Base-by-base conservation (phyloP, 257 asterid species). In the Sherardia arvensis region DNA sequence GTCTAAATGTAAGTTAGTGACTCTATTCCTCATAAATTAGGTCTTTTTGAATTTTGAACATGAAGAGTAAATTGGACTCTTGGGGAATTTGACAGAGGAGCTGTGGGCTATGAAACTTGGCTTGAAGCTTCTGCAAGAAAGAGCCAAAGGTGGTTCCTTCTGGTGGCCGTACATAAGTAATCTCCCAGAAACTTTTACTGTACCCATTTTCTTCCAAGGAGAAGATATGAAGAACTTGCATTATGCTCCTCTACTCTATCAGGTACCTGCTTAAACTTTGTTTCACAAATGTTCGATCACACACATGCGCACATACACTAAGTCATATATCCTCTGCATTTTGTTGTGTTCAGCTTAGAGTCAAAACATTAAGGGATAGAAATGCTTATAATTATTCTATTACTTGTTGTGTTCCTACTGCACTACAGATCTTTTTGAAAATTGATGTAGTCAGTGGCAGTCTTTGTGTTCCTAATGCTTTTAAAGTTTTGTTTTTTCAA, bases 21-120 rank as follows among this genome's bases (percentile, higher is more conserved):
- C 85, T 59, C 36, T 32, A 51, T 69, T 66, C 38, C 40, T 65
- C 59, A 61, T 64, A 76, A 80, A 85, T 18, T 68, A 88, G 83
- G 95, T 91, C 78, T 76, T 76, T 82, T 84, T 14, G 84, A 84
- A 73, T 83, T 80, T 84, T 79, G 86, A 76, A 76, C 83, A 71
- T 78, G 77, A 71, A 88, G 79, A 89, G 91, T 85, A 82, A 90
- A 83, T 72, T 83, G 85, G 87, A 79, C 77, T 82, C 75, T 83
- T 83, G 90, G 87, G 88, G 96, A 86, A 86, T 91, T 91, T 87
- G 95, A 76, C 99, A 92, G 97, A 85, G 84, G 97, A 93, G 77
- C 83, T 90, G 51, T 90, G 97, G 97, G 88, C 97, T 34, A 87
- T 90, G 97, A 90, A 83, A 75, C 66, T 93, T 85, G 97, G 99